Evolutionary conservation across 352 stramenopile genomes (phyloP).

Genomic region (Thalassiosira delicatula): DNA sequence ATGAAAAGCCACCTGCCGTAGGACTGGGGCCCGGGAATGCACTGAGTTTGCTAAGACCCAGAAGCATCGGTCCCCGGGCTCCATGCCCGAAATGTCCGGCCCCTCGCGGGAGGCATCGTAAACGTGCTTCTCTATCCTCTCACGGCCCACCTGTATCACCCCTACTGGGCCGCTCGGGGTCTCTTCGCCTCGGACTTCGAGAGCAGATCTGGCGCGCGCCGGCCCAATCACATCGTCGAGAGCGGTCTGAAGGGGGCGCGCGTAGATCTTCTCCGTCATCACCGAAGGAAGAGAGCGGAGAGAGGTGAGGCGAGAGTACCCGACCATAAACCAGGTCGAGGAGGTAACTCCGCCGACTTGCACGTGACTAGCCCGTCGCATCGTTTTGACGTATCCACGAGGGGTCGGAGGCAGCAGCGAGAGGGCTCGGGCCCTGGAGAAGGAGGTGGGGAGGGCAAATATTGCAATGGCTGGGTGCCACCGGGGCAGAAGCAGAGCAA

Average conservation of each 20-base stretch:
- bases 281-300: neutral
- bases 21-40: neutral
- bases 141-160: neutral
- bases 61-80: neutral
- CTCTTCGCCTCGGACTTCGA: too few relatives aligned
- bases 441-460: too few relatives aligned
- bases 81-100: neutral
- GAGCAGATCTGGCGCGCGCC: too few relatives aligned
- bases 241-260: slow-evolving; percentile 4
- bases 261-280: neutral
- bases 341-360: neutral
- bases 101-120: too few relatives aligned
- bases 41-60: neutral
- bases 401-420: too few relatives aligned
- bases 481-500: too few relatives aligned
- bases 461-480: too few relatives aligned
- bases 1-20: neutral
- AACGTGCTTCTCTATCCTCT: too few relatives aligned
- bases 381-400: too few relatives aligned
- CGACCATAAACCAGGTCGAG: neutral
- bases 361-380: too few relatives aligned
- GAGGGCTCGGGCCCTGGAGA: too few relatives aligned
- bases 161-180: neutral
- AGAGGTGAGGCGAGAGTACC: too few relatives aligned
- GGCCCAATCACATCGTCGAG: slow-evolving; percentile 3